Base-by-base conservation (phyloP, 2,329 filamentous ascomycete species). In the Pseudogymnoascus sp. region DNA sequence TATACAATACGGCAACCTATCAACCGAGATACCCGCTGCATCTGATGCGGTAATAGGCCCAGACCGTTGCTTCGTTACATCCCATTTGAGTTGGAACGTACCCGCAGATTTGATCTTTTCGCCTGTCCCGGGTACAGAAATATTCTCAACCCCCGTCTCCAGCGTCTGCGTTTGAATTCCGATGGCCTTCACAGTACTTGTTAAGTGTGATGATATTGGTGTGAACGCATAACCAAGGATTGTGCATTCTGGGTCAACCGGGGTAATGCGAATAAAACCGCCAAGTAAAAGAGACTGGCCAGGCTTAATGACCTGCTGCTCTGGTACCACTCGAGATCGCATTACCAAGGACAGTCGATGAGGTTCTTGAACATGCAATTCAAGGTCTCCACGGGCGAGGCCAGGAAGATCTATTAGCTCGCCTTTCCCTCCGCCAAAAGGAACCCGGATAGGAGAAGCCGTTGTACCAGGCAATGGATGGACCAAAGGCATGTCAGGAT, bases 381-480 rank as follows among this genome's bases (percentile, higher is more conserved):
- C 87, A 5, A 97, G 78, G 14, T 86, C 83, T 25, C 85, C 87
- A 53, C 94, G 86, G 7, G 87, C 83, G 35, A 99, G 78, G 0
- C 94, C 94, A 0, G 94, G 94, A 12, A 99, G 81, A 73, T 99
- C 94, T 69, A 99, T 91, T 35, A 99, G 80, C 74, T 99, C 95
- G 63, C 94, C 94, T 70, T 85, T 89, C 23, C 90, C 89, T 65
- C 85, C 85, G 53, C 92, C 92, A 72, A 94, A 99, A 0, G 92
- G 91, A 16, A 97, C 85, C 28, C 94, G 88, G 68, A 99, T 97
- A 0, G 94, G 94, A 0, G 92, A 96, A 1, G 92, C 94, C 0
- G 94, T 99, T 0, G 94, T 99, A 8, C 95, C 94, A 0, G 94
- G 91, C 2, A 97, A 80, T 4, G 90, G 83, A 0, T 92, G 96